Evolutionary conservation across 495 filamentous ascomycete species (phyloP).

Genomic region (Penicillium bialowiezense): DNA sequence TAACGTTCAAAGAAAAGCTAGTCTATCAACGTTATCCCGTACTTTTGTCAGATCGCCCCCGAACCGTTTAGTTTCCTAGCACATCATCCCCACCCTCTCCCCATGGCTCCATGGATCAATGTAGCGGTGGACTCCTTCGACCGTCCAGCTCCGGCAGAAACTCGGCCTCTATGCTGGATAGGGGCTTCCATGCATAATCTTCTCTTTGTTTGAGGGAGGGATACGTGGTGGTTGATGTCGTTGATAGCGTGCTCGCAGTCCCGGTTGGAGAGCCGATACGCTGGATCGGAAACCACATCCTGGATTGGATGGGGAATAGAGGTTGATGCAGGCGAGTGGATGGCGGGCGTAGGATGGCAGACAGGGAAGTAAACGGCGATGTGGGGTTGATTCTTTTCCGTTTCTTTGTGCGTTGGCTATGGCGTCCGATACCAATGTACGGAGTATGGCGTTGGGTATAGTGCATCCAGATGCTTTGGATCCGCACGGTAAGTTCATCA

Average conservation of each 20-base stretch:
- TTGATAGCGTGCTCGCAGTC: no score
- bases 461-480: neutral
- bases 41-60: neutral
- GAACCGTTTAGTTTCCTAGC: no score
- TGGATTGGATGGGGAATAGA: neutral
- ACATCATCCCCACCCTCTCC: no score
- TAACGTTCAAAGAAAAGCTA: no score
- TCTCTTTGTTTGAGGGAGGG: neutral
- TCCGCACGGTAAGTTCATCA: neutral
- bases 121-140: no score
- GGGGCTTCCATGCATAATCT: neutral
- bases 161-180: neutral
- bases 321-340: no score
- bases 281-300: neutral
- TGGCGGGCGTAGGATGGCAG: neutral
- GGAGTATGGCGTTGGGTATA: neutral
- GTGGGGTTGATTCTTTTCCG: neutral
- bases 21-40: neutral
- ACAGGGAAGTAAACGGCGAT: neutral
- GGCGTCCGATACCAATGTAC: neutral
- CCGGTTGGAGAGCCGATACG: neutral
- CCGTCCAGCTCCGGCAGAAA: neutral
- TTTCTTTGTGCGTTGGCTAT: conserved; percentile 2
- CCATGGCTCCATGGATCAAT: no score
- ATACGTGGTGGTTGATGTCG: neutral